These are phyloP conservation scores for Pythium guiyangense DNA, from an alignment of 352 stramenopile species.

Conservation along the genomic window DNA sequence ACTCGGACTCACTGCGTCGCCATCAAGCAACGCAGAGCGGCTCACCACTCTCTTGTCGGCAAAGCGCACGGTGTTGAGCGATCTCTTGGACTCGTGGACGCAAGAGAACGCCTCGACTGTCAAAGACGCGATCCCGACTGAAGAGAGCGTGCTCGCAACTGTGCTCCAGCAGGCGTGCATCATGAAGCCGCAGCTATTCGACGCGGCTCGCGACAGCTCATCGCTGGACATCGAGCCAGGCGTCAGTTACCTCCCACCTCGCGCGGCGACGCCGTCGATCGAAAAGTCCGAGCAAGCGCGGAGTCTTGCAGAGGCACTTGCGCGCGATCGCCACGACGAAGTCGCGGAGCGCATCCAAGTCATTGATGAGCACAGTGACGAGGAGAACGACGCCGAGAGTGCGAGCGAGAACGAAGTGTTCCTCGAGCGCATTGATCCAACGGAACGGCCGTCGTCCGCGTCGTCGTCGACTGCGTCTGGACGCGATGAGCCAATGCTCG, in stretches of 20 bases:
- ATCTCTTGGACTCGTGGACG: constrained; percentile 7
- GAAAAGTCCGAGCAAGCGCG: too few species aligned
- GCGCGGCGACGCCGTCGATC: not conserved
- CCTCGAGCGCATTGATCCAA: constrained; percentile 5
- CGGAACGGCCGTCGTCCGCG: not conserved
- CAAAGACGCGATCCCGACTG: constrained; percentile 21
- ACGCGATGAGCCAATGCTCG: not conserved
- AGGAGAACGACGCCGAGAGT: constrained; percentile 6
- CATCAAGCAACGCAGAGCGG: constrained; percentile 7
- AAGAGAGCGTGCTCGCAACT: constrained; percentile 16
- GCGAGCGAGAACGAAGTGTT: constrained; percentile 11
- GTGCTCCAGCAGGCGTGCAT: constrained; percentile 22
- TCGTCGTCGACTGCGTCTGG: not conserved
- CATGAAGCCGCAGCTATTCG: constrained; percentile 22
- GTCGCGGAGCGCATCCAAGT: constrained; percentile 6
- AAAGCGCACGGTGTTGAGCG: constrained; percentile 14
- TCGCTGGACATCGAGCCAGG: not conserved
- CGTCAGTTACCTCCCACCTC: too few species aligned
- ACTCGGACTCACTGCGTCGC: constrained; percentile 12
- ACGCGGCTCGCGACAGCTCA: not conserved
- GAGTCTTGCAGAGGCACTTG: too few species aligned
- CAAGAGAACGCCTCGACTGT: constrained; percentile 29
- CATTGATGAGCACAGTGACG: constrained; percentile 14
- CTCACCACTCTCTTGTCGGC: constrained; percentile 7
- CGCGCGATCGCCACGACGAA: not conserved